Evolutionary conservation across 306 rosid species (phyloP), one percentile per base, ranked within the genome.

Genomic region (Sophora flavescens): DNA sequence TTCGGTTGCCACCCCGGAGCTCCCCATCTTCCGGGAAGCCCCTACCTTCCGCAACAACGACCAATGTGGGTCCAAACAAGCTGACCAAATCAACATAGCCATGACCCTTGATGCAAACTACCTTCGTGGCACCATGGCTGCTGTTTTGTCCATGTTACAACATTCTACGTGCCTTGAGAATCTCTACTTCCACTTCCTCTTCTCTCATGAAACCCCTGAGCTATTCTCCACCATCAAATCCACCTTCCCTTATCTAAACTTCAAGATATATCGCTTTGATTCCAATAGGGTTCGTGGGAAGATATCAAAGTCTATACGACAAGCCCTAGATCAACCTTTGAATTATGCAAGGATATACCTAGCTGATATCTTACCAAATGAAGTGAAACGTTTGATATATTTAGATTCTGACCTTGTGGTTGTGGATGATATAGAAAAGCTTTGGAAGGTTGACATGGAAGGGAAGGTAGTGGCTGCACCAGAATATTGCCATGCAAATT

Each of bases 21-120:
- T 72, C 42, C 81, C 83, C 1, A 2, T 35, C 22, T 86, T 86
- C 72, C 74, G 51, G 0, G 87, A 86, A 72, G 89, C 82, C n/a
- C 85, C 83, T 0, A 79, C 84, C 10, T 83, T 86, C 44, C 70
- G 69, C 14, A 80, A 86, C 4, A 76, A 78, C 9, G 74, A 62
- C 3, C 57, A 80, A 56, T 86, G 80, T 36, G 65, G 58, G 15
- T 62, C 68, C 6, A 0, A 30, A 15, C 52, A 54, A 1, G 6
- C 56, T 0, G 50, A 79, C 2, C 10, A 3, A 2, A 80, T 83
- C 70, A 78, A 86, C 9, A 83, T 86, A 2, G 72, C 85, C 42
- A 86, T 86, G 89, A 86, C 87, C n/a, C 78, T 86, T 2, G 89
- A 83, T 13, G 81, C 74, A 2, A 86, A 83, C 65, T 83, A 86